Evolutionary conservation across 257 asterid species (phyloP), one percentile per base, ranked within the genome.

Genomic region (Capsicum pubescens): DNA sequence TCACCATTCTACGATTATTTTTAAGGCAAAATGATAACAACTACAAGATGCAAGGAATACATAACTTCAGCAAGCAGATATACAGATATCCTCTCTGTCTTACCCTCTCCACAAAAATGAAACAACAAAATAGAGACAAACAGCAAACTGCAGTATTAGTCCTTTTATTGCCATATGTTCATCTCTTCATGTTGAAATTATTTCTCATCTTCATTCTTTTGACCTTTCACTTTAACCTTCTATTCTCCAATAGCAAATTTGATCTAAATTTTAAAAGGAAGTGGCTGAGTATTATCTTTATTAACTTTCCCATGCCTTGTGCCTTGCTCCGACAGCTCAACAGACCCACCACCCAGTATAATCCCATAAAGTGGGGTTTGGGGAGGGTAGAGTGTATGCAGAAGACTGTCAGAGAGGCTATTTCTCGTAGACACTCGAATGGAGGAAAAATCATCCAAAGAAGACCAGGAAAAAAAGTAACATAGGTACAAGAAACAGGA

Each of bases 271-370:
- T 74, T 74, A 74, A n/a, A 21, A 50, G 21, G 14, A 74, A 50
- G 44, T 21, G 21, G 81, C 81, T 50, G 11, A 74, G 36, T 72
- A 44, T 81, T 13, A 72, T 55, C 78, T 48, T 54, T 82, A 26
- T 21, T 39, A 61, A 84, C 32, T 44, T 39, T 26, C 32, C 32
- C 1, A 26, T 26, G 32, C 32, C 32, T 26, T 26, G 32, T 26
- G 32, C 32, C 32, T 26, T 26, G 32, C 32, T 26, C 32, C 32
- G 32, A 26, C 32, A 26, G 32, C 32, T 26, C 32, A 26, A 26
- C 32, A 26, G 32, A 26, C 32, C 32, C 32, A 26, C 32, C 32
- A 26, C 32, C 32, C 32, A 26, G 32, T 26, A 26, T 26, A 26
- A 26, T 26, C 32, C 32, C 32, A 26, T 26, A 26, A 26, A 26